phyloP scores from a whole-genome alignment of 2,329 filamentous ascomycete species.

The Cercospora sesami region DNA sequence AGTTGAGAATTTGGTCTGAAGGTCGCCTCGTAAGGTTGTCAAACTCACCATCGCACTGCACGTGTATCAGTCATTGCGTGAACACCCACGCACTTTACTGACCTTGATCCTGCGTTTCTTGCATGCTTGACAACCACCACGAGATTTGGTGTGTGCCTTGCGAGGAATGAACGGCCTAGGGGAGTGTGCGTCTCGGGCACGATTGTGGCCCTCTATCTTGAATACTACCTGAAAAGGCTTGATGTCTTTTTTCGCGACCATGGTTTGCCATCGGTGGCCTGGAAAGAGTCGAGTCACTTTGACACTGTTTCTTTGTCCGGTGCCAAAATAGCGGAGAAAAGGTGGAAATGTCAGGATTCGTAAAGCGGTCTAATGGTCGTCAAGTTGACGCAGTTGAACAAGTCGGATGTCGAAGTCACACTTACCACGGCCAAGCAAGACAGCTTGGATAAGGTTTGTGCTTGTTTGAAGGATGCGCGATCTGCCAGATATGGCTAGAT shows the following conservation, averaged over 20 bases:
- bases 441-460: slow-evolving; percentile 2
- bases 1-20: background rate
- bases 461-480: background rate
- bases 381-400: background rate
- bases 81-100: background rate
- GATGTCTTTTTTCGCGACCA: slow-evolving; percentile 2
- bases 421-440: background rate
- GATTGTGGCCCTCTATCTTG: background rate
- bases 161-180: slow-evolving; percentile 10
- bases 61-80: background rate
- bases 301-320: background rate
- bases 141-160: slow-evolving; percentile 17
- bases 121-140: slow-evolving; percentile 14
- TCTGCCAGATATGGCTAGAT: background rate
- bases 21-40: background rate
- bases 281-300: background rate
- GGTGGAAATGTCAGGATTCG: background rate
- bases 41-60: slow-evolving; percentile 1
- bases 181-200: background rate
- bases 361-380: background rate
- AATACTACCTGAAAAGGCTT: slow-evolving; percentile 15
- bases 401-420: background rate
- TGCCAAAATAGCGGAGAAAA: background rate
- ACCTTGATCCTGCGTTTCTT: slow-evolving; percentile 17
- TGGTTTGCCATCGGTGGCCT: background rate